Percentiles rank a stretch among this genome's conserved stretches.
Conservation (phyloP, 1,139 yeast species). For the Lodderomyces jiufengensis region DNA sequence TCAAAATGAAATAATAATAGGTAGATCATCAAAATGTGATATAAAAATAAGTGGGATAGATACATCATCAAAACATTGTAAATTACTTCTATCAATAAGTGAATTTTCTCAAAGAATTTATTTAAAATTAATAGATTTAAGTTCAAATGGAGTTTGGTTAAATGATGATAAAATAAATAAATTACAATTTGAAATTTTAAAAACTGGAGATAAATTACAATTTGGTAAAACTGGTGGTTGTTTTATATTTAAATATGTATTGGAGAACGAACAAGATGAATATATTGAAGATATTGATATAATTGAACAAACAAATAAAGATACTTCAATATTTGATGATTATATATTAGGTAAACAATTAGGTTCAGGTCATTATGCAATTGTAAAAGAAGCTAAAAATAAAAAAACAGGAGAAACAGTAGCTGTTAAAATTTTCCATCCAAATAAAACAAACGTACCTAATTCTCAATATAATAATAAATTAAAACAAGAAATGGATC, state of each 20-base stretch:
- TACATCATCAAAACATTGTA: slow-evolving; percentile 66
- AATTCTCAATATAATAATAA: slow-evolving; percentile 44
- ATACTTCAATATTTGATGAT: slow-evolving; percentile 50
- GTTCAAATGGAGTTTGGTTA: slow-evolving; percentile 66
- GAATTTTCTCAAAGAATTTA: slow-evolving; percentile 30
- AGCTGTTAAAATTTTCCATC: slow-evolving; percentile 77
- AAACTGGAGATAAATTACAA: slow-evolving; percentile 61
- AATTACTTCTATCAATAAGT: slow-evolving; percentile 32
- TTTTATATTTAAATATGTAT: slow-evolving; percentile 50
- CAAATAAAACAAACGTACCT: slow-evolving; percentile 39
- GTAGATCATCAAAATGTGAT: slow-evolving; percentile 65
- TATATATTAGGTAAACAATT: slow-evolving; percentile 59
- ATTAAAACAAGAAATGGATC: slow-evolving; percentile 64
- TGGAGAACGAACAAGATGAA: slow-evolving; percentile 19
- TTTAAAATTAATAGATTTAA: slow-evolving; percentile 52
- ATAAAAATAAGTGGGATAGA: slow-evolving; percentile 53
- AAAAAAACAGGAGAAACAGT: slow-evolving; percentile 56
- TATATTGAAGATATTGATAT: slow-evolving; percentile 16
- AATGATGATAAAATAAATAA: slow-evolving; percentile 50
- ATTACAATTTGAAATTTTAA: slow-evolving; percentile 44
- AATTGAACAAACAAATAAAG: slow-evolving; percentile 15
- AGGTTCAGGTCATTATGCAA: slow-evolving; percentile 78
- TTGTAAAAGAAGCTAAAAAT: slow-evolving; percentile 65
- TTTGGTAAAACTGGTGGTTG: slow-evolving; percentile 60
- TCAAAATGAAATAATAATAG: slow-evolving; percentile 39